Base-by-base conservation (phyloP, 495 filamentous ascomycete genomes). In the Hyaloscypha variabilis region DNA sequence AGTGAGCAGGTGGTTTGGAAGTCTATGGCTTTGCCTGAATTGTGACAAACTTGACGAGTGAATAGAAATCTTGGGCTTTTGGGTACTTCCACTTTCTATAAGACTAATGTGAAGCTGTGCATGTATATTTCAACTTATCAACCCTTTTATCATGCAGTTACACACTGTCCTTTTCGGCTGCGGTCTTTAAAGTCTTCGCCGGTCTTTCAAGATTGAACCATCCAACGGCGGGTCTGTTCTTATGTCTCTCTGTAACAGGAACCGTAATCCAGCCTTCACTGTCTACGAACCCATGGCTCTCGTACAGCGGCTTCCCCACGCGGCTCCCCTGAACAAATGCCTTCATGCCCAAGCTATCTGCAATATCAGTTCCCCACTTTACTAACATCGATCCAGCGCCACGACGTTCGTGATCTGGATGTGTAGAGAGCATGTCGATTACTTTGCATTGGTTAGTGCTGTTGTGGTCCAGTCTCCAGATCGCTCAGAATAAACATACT, bases 351-450 rank as follows among this genome's bases (percentile, higher is more conserved):
- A 49, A 10, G 29, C 17, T 49, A 25, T 61, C 58, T 49, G 58
- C 58, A 50, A 61, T 42, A 29, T 61, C 58, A 26, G 58, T 61
- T 61, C 58, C 58, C 58, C 58, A 61, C 51, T 61, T 61, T 23
- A 61, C 21, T n/a, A 61, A 8, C 58, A 61, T 61, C 31, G 58
- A 61, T 19, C 58, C 58, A 61, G 58, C 58, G 28, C 58, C 58
- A 14, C 58, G 58, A 25, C 36, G 58, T 50, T 61, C 6, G 58
- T 61, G 58, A 6, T 61, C 58, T 51, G 58, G 58, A 28, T 49
- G 36, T 61, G 58, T 61, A 51, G 58, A 61, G 58, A 61, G 34
- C 58, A 61, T 61, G 8, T 61, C 58, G 21, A 61, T 46, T 24
- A 61, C 58, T 61, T 57, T 21, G 19, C 30, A 14, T 57, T 14